Conservation (phyloP, 176 grass and related monocot genomes). For the Carex cristatella region DNA sequence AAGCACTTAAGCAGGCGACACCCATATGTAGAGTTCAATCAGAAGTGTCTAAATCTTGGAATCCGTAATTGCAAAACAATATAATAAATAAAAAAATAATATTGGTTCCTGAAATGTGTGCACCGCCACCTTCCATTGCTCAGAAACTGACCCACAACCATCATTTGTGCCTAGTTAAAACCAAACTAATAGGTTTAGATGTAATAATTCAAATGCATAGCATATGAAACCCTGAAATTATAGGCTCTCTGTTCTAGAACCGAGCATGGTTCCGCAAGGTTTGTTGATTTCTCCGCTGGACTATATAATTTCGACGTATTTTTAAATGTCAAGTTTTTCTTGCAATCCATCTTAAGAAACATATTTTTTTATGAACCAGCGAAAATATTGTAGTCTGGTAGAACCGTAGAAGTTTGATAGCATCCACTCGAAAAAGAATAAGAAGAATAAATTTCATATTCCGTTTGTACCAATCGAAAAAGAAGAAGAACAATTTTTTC, state of each 20-base stretch:
- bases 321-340: background rate
- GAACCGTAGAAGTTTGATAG: too few species aligned
- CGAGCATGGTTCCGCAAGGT: background rate
- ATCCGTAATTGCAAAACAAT: background rate
- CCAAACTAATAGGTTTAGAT: background rate
- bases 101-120: background rate
- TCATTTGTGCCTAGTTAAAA: background rate
- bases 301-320: background rate
- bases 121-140: background rate
- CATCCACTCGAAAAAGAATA: too few species aligned
- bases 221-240: background rate
- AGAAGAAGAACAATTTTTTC: too few species aligned
- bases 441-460: too few species aligned
- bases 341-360: too few species aligned
- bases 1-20: background rate
- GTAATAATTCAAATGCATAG: slow-evolving; percentile 7
- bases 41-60: background rate
- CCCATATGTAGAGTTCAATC: background rate
- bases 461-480: too few species aligned
- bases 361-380: too few species aligned
- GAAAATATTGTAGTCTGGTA: too few species aligned
- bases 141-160: background rate
- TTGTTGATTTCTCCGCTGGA: background rate
- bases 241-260: slow-evolving; percentile 13
- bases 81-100: background rate